Conservation (phyloP, 2,329 filamentous ascomycete species). For the Aspergillus puulaauensis region DNA sequence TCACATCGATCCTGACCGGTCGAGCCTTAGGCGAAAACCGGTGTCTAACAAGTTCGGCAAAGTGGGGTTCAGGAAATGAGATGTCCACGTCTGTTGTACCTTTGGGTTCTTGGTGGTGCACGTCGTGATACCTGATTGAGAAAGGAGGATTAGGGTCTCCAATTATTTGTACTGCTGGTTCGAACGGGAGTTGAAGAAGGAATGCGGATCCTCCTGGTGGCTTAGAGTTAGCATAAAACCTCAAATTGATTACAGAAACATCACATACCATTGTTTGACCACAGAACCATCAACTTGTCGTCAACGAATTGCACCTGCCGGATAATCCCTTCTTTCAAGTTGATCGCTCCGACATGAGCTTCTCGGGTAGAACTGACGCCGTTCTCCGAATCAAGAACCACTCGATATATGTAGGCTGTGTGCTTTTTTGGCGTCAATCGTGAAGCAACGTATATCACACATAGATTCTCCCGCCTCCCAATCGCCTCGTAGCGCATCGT, state of each 20-base stretch:
- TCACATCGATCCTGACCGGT: constrained; percentile 53
- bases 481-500: constrained; percentile 54
- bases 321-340: constrained; percentile 35
- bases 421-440: constrained; percentile 34
- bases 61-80: constrained; percentile 12
- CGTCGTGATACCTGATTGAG: constrained; percentile 22
- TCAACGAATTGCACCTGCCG: constrained; percentile 69
- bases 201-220: constrained; percentile 26
- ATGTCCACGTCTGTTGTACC: constrained; percentile 21
- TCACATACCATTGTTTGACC: constrained; percentile 36
- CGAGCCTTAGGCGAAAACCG: constrained; percentile 48
- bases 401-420: constrained; percentile 56
- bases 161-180: constrained; percentile 12
- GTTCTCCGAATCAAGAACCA: constrained; percentile 54
- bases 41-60: constrained; percentile 42
- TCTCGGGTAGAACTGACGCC: constrained; percentile 55
- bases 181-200: constrained; percentile 37
- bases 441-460: constrained; percentile 35
- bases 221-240: background rate
- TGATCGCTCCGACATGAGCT: constrained; percentile 31
- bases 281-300: constrained; percentile 60
- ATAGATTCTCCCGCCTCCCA: constrained; percentile 23
- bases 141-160: constrained; percentile 10
- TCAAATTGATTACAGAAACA: background rate
- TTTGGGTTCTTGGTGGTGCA: constrained; percentile 15